A percentile compares a stretch with the other conserved stretches of the same genome.
These are phyloP conservation scores for Mycena galericulata DNA, from an alignment of 768 basidiomycete species.

Conservation along the genomic window DNA sequence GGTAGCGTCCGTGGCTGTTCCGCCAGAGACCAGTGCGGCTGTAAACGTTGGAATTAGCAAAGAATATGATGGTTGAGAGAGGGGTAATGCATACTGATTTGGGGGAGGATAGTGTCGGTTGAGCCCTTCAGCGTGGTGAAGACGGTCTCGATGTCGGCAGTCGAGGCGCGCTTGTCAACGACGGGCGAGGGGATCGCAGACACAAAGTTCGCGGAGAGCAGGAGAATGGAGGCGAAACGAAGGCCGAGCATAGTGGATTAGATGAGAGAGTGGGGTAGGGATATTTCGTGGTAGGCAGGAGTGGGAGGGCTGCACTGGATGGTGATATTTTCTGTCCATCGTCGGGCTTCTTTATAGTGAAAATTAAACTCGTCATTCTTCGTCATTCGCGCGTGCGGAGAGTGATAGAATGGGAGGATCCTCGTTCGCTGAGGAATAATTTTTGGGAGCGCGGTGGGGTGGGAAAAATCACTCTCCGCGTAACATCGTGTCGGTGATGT, in stretches of 20 bases:
- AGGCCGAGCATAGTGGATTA: conserved; percentile 34
- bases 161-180: conserved; percentile 28
- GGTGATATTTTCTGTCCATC: too few species aligned
- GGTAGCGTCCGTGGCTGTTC: conserved; percentile 35
- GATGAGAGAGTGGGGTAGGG: too few species aligned
- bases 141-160: conserved; percentile 36
- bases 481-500: too few species aligned
- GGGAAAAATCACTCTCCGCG: too few species aligned
- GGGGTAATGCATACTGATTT: conserved; percentile 37
- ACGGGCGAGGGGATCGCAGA: conserved; percentile 21
- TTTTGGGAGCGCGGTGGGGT: too few species aligned
- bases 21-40: conserved; percentile 27
- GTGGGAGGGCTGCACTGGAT: too few species aligned
- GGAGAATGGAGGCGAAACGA: conserved; percentile 24
- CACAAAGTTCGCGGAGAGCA: conserved; percentile 29
- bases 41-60: neutral
- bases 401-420: too few species aligned
- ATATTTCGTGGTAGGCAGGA: too few species aligned
- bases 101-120: conserved; percentile 35
- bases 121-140: conserved; percentile 36
- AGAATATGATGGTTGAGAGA: neutral
- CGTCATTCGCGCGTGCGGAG: too few species aligned
- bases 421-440: too few species aligned
- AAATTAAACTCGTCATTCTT: too few species aligned
- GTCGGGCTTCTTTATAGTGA: too few species aligned